These are phyloP conservation scores for Erythrophleum fordii DNA, from an alignment of 306 rosid genomes.

Conservation along the genomic window DNA sequence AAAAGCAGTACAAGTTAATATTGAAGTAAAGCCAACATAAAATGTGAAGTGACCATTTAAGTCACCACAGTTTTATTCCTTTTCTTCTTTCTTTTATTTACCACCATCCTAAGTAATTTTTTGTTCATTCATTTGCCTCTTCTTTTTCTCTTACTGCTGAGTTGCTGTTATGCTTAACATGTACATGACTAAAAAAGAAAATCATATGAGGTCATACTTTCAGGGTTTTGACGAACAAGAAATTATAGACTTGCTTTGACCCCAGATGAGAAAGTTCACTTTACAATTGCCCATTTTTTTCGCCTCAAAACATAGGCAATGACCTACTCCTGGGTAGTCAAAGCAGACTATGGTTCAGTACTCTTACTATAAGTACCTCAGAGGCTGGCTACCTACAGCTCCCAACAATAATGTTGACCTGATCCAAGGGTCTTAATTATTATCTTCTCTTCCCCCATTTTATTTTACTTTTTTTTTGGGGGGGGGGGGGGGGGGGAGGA, in stretches of 20 bases:
- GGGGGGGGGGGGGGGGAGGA: no score
- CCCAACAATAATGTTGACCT: slow-evolving; percentile 29
- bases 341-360: slow-evolving; percentile 31
- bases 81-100: slow-evolving; percentile 20
- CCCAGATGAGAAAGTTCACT: background rate
- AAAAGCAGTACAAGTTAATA: background rate
- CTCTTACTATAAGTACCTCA: slow-evolving; percentile 5
- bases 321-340: slow-evolving; percentile 1
- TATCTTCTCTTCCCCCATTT: slow-evolving; percentile 2
- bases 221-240: slow-evolving; percentile 8
- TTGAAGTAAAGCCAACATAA: background rate
- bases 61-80: slow-evolving; percentile 5
- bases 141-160: slow-evolving; percentile 3
- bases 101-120: background rate
- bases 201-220: background rate
- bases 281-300: background rate
- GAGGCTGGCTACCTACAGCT: background rate
- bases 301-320: background rate
- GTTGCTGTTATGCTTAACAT: background rate
- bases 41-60: background rate
- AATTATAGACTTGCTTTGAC: slow-evolving; percentile 16
- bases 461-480: background rate
- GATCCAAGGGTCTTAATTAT: background rate
- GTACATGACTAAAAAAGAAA: slow-evolving; percentile 12
- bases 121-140: background rate